Evolutionary conservation across 2,329 filamentous ascomycete genomes (phyloP).

Genomic region (Alternaria gansuensis): DNA sequence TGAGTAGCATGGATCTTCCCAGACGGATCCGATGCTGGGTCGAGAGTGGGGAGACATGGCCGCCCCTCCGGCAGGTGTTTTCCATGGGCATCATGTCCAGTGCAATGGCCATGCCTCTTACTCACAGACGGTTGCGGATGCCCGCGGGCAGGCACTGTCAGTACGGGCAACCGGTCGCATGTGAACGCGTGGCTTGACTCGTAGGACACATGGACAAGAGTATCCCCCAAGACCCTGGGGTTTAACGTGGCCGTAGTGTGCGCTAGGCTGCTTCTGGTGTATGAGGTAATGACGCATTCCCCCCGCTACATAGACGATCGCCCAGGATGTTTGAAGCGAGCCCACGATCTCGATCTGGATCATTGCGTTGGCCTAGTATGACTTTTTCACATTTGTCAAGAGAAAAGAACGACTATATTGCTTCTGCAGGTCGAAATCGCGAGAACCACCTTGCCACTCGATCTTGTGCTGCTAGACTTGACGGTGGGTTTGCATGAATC

Average conservation of each 20-base stretch:
- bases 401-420: background rate
- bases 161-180: background rate
- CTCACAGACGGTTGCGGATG: conserved; percentile 1
- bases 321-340: conserved; percentile 15
- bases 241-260: background rate
- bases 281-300: conserved; percentile 3
- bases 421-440: background rate
- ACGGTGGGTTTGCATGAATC: background rate
- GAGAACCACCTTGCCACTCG: background rate
- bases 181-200: background rate
- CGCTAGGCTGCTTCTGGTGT: conserved; percentile 8
- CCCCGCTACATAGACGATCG: conserved; percentile 8
- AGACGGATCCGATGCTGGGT: conserved; percentile 19
- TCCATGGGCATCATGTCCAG: background rate
- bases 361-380: conserved; percentile 2
- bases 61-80: conserved; percentile 7
- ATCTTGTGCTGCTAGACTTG: background rate
- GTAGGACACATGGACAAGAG: background rate
- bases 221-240: too few species aligned
- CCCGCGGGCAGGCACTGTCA: background rate
- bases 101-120: conserved; percentile 4
- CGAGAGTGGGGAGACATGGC: conserved; percentile 22
- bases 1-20: conserved; percentile 22
- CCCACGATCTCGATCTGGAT: conserved; percentile 14
- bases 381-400: background rate